Base-by-base conservation (phyloP, 768 basidiomycete genomes). In the Trametes sanguinea region DNA sequence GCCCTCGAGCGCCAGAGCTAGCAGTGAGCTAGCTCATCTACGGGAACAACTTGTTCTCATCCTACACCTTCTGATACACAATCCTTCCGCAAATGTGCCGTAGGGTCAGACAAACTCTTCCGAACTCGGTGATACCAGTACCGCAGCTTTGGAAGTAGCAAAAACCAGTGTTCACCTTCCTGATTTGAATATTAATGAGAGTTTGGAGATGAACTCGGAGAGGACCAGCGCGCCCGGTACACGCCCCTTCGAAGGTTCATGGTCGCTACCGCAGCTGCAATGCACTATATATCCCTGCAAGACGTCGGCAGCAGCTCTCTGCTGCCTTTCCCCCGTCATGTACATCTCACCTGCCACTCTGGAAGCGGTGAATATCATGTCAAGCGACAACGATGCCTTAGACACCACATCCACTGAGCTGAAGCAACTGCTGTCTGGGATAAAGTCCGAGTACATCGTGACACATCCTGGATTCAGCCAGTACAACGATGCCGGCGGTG, bases 391-490 rank as follows among this genome's bases (percentile, higher is more conserved):
- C 33, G 44, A 35, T 42, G 45, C n/a, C 17, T 6, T 11, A 6
- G 6, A 37, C 35, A 22, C 27, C 5, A 13, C 7, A 4, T 22
- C 33, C 8, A 6, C 27, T 17, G 33, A 48, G 4, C 37, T 39
- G 7, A 22, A 6, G 8, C 43, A 59, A 17, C 10, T 59, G 3
- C 50, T 64, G 13, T 60, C 63, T 2, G 59, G 63, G 6, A 8
- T 46, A 10, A 8, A 42, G 17, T 30, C 35, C 8, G 64, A 68
- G 44, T 61, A 64, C 39, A 74, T 82, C 39, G 76, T 83, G 42
- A 83, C 81, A 2, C 78, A 81, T 62, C 71, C 67, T 5, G 83
- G 85, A 16, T 78, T 82, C 11, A 82, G 86, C 47, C 87, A 88
- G 64, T 89, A 87, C 55, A 67, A 58, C 45, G 37, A 53, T 61